phyloP scores from a whole-genome alignment of 1,284 basidiomycete genomes.

The Blastosporella zonata region DNA sequence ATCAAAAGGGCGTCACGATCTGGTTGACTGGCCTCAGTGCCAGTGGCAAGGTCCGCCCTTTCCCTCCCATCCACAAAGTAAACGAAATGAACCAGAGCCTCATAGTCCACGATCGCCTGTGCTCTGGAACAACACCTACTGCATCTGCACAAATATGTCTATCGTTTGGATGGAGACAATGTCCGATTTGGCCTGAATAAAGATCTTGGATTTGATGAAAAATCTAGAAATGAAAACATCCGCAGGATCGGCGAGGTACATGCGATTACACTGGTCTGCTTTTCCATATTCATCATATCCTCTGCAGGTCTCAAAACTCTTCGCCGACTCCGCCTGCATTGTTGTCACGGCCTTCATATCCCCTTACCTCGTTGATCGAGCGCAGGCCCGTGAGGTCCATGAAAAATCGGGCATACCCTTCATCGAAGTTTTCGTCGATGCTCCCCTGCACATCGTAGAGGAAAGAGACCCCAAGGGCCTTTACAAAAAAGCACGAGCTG shows the following conservation, averaged over 20 bases:
- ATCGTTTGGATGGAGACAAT: constrained; percentile 97
- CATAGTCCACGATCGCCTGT: constrained; percentile 93
- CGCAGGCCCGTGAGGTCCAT: constrained; percentile 84
- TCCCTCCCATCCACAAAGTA: not conserved
- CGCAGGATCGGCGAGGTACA: constrained; percentile 91
- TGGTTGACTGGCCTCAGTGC: constrained; percentile 96
- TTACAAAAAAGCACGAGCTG: constrained; percentile 95
- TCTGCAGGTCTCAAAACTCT: constrained; percentile 86
- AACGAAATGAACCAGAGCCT: not conserved
- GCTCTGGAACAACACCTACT: constrained; percentile 96
- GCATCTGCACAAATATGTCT: constrained; percentile 82
- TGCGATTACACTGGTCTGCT: not conserved
- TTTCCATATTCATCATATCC: not conserved
- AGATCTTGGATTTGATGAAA: constrained; percentile 96
- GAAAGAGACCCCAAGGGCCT: constrained; percentile 95
- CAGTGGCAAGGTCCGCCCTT: constrained; percentile 71
- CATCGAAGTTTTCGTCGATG: constrained; percentile 94
- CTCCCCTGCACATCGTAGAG: constrained; percentile 87
- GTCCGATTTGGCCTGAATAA: constrained; percentile 97
- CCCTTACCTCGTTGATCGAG: constrained; percentile 90
- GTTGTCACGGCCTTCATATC: constrained; percentile 98
- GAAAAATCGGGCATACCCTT: constrained; percentile 73
- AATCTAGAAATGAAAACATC: constrained; percentile 96
- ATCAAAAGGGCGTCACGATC: constrained; percentile 85
- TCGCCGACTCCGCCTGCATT: constrained; percentile 85